Base-by-base conservation (phyloP, 2,329 filamentous ascomycete genomes). In the Hypomyces rosellus region DNA sequence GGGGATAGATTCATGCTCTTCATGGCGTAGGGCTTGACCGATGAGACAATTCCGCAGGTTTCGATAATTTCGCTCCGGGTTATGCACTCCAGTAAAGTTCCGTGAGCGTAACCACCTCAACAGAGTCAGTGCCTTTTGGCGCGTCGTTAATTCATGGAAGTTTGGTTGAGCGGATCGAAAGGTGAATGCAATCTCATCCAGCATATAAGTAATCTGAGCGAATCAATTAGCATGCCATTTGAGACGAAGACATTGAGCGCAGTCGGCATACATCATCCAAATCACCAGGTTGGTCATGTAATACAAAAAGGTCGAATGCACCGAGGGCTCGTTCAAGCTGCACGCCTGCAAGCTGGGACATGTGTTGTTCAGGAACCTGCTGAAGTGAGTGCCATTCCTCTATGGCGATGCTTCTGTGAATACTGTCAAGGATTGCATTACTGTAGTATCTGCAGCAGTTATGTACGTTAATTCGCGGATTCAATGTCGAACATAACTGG, bases 301-400 rank as follows among this genome's bases (percentile, higher is more conserved):
- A 73, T 42, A 95, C 82, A 67, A 97, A 97, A 68, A 97, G 78
- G 66, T 97, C 93, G 65, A 95, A 95, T 13, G 86, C 86, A 16
- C 84, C 86, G 14, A 97, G 71, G 1, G 86, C 86, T 51, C 80
- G 78, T 64, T 96, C 91, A 16, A 96, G 69, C 56, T 48, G 65
- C 56, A 50, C 59, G 55, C 55, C 69, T 63, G 58, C 70, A 88
- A 53, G 42, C n/a, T 59, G 55, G 11, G 55, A 48, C 16, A 50
- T 57, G 15, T 39, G 52, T 20, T 40, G 54, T 15, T 55, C 55
- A 12, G 49, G 57, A 39, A 55, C 58, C 34, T 54, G 44, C 48
- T 59, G 61, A 41, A 65, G 58, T 12, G 54, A 76, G 76, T 54
- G 72, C 92, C 91, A 97, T 63, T 88, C 80, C 39, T 84, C 77